Percentiles rank a stretch among this genome's conserved stretches.
Conservation (phyloP, 2,329 filamentous ascomycete species). For the Myriangium duriaei region DNA sequence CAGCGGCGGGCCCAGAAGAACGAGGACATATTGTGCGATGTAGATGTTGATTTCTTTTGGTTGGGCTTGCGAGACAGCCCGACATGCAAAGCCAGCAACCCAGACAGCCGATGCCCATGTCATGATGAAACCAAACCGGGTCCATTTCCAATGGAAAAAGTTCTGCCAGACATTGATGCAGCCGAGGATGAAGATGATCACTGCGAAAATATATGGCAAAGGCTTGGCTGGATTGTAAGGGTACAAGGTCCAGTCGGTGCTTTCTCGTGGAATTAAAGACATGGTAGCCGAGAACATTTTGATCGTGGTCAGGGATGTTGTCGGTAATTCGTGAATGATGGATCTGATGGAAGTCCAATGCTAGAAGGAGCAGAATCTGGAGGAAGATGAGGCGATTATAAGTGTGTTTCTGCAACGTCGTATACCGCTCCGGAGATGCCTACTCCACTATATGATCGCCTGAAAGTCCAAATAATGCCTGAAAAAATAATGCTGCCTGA, state of each 20-base stretch:
- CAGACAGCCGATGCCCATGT: slow-evolving; percentile 18
- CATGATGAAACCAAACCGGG: slow-evolving; percentile 17
- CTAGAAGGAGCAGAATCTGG: no score
- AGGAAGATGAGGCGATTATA: no score
- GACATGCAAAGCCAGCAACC: slow-evolving; percentile 42
- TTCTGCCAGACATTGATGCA: slow-evolving; percentile 43
- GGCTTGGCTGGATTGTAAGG: slow-evolving; percentile 37
- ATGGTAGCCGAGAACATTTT: no score
- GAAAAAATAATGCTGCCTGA: no score
- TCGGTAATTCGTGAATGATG: neutral
- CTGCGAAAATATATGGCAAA: slow-evolving; percentile 41
- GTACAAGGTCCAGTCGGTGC: slow-evolving; percentile 16
- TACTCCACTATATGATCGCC: no score
- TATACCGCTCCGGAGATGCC: no score
- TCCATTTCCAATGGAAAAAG: slow-evolving; percentile 20
- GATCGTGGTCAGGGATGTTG: neutral
- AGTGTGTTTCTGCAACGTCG: no score
- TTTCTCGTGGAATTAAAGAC: no score
- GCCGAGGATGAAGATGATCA: slow-evolving; percentile 36
- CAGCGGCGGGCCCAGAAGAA: slow-evolving; percentile 41
- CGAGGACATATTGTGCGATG: slow-evolving; percentile 29
- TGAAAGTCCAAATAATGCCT: no score
- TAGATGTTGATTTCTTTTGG: slow-evolving; percentile 31
- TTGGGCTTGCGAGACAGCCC: slow-evolving; percentile 41
- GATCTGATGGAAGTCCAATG: neutral